A percentile compares a stretch with the other conserved stretches of the same genome.
Conservation (phyloP, 768 basidiomycete genomes). For the Leccinum arenicola region DNA sequence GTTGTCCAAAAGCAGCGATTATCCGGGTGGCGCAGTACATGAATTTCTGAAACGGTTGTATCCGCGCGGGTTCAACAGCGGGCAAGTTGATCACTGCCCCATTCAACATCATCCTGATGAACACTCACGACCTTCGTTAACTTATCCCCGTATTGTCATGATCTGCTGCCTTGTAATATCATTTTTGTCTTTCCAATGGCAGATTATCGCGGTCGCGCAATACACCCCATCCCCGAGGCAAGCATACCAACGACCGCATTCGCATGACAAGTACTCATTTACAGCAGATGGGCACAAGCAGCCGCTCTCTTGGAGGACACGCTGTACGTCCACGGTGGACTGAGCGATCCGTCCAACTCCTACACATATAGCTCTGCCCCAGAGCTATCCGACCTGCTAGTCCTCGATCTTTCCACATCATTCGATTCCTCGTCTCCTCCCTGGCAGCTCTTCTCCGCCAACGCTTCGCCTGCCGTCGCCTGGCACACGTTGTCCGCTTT, state of each 20-base stretch:
- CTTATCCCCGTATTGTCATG: constrained; percentile 16
- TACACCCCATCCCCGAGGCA: constrained; percentile 28
- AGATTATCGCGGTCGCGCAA: constrained; percentile 13
- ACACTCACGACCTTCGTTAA: constrained; percentile 17
- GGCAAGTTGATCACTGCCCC: neutral
- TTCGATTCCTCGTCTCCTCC: constrained; percentile 66
- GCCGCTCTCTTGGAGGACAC: constrained; percentile 52
- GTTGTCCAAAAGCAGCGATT: constrained; percentile 13
- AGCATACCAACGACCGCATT: neutral
- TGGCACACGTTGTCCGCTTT: constrained; percentile 80
- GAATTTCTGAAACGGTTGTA: neutral
- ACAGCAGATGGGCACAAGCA: constrained; percentile 81
- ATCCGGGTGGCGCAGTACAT: neutral
- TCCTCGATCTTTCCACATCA: constrained; percentile 56
- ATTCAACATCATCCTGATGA: constrained; percentile 14
- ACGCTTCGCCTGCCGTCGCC: constrained; percentile 57
- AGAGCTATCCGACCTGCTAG: constrained; percentile 65
- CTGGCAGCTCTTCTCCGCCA: constrained; percentile 57
- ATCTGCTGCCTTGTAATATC: constrained; percentile 4
- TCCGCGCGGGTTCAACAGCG: constrained; percentile 9
- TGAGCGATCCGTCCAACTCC: constrained; percentile 65
- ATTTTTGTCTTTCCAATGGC: constrained; percentile 13
- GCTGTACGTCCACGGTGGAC: constrained; percentile 78
- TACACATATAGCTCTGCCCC: constrained; percentile 77
- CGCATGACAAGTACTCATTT: constrained; percentile 7